Evolutionary conservation across 2,329 filamentous ascomycete genomes (phyloP).

Genomic region (Sporothrix brasiliensis): DNA sequence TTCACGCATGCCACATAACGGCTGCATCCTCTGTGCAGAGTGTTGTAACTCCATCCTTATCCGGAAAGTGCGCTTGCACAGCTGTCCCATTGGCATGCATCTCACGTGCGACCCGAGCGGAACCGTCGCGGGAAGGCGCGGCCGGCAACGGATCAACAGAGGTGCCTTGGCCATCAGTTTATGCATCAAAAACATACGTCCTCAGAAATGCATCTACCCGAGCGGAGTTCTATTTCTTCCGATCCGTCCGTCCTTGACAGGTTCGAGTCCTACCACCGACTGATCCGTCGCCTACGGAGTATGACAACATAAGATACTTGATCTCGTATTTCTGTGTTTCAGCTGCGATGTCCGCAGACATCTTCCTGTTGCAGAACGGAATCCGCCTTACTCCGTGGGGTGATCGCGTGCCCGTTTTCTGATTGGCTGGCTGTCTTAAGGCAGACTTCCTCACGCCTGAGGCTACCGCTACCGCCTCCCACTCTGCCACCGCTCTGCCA

Average conservation of each 20-base stretch:
- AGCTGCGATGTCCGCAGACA: slow-evolving; percentile 1
- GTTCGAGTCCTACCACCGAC: slow-evolving; percentile 16
- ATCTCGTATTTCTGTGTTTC: slow-evolving; percentile 12
- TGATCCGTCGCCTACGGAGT: neutral
- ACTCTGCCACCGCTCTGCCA: too few relatives aligned
- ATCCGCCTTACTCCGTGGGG: slow-evolving; percentile 13
- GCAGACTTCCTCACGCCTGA: slow-evolving; percentile 7
- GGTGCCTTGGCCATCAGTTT: neutral
- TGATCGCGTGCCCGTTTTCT: slow-evolving; percentile 23
- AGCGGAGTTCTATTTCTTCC: slow-evolving; percentile 2
- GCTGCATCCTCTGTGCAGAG: neutral
- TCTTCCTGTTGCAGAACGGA: neutral
- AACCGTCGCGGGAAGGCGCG: slow-evolving; percentile 20
- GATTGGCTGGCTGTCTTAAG: slow-evolving; percentile 17
- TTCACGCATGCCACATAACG: neutral
- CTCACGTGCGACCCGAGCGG: slow-evolving; percentile 15
- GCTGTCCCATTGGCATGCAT: slow-evolving; percentile 1
- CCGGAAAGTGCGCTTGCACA: slow-evolving; percentile 20
- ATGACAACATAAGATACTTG: neutral
- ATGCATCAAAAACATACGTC: neutral
- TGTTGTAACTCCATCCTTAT: neutral
- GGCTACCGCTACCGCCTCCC: neutral
- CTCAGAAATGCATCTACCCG: slow-evolving; percentile 8
- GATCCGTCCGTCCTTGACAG: neutral
- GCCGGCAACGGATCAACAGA: slow-evolving; percentile 18